These are phyloP conservation scores for Fomitopsis pulvina DNA, from an alignment of 768 basidiomycete species.

Conservation along the genomic window DNA sequence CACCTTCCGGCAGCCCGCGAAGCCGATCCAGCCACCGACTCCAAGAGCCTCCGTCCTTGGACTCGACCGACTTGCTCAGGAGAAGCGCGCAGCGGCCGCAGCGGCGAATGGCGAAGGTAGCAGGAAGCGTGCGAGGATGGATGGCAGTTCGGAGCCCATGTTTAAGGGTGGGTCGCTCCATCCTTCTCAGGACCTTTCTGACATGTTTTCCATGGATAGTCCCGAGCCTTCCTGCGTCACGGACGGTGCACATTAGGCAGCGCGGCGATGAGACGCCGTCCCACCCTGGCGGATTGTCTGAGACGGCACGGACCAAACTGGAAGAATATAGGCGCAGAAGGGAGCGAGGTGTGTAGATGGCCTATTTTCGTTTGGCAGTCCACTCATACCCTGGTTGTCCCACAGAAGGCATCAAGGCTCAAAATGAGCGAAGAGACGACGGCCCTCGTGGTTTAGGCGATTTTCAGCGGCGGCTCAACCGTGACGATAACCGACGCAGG, in stretches of 20 bases:
- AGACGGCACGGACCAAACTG: conserved; percentile 58
- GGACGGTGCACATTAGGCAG: conserved; percentile 55
- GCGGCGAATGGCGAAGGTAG: conserved; percentile 40
- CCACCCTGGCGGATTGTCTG: conserved; percentile 84
- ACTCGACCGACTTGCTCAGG: conserved; percentile 80
- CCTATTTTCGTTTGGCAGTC: background rate
- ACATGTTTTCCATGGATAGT: conserved; percentile 47
- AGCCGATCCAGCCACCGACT: conserved; percentile 67
- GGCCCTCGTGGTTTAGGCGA: conserved; percentile 81
- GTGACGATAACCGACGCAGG: conserved; percentile 37
- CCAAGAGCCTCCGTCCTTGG: conserved; percentile 79
- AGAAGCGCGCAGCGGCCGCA: conserved; percentile 66
- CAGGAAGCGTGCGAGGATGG: conserved; percentile 60
- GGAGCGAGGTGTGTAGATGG: conserved; percentile 47
- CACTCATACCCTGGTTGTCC: background rate
- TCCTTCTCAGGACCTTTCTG: background rate
- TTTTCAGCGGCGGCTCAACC: conserved; percentile 88
- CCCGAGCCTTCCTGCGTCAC: conserved; percentile 61
- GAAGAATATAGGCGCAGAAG: conserved; percentile 71
- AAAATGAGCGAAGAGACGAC: conserved; percentile 47
- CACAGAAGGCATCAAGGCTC: conserved; percentile 66
- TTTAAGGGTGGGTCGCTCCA: conserved; percentile 71
- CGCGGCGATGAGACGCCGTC: conserved; percentile 90
- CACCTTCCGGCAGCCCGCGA: conserved; percentile 72
- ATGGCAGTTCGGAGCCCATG: conserved; percentile 52